Base-by-base conservation (phyloP, 345 rosid species). In the Corchorus capsularis region DNA sequence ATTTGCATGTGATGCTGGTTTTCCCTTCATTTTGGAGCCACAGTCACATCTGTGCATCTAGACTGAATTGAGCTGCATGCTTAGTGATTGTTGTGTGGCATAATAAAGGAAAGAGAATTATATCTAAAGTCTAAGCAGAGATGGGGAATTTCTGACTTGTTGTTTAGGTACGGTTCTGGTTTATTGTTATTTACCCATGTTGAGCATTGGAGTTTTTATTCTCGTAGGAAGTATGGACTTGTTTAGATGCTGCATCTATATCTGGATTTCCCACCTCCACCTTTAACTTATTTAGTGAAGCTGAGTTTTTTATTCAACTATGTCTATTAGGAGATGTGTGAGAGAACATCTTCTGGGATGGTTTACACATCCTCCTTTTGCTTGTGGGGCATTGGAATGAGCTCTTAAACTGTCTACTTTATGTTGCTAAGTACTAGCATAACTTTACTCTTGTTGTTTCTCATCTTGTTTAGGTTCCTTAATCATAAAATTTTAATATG, bases 371-470 rank as follows among this genome's bases (percentile, higher is more conserved):
- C 35, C 32, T 70, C 47, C 46, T 17, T 70, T 10, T 35, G 35
- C 35, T 53, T 70, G 61, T 35, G 12, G 56, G 47, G 47, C 35
- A 53, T 70, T 70, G 47, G 32, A 27, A 69, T 52, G 39, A 69
- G 61, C 61, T 69, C 61, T 15, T 53, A 17, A 70, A 52, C 73
- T 17, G 46, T 34, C 47, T 53, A 32, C 22, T 50, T 52, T 35
- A 35, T 70, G 47, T 70, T 70, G 47, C 37, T 70, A 70, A 47
- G 47, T 70, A 22, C 11, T 53, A 70, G 47, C 61, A 27, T 49
- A 47, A 27, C 49, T 27, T 65, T 8, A 6, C 6, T 57, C 35
- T 20, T 49, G 27, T 27, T 47, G 12, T 14, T 16, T 69, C 41
- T 47, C 20, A 47, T 47, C 19, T 6, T 22, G 32, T 49, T 68